phyloP scores from a whole-genome alignment of 305 asterid species.

The Petunia hybrid region DNA sequence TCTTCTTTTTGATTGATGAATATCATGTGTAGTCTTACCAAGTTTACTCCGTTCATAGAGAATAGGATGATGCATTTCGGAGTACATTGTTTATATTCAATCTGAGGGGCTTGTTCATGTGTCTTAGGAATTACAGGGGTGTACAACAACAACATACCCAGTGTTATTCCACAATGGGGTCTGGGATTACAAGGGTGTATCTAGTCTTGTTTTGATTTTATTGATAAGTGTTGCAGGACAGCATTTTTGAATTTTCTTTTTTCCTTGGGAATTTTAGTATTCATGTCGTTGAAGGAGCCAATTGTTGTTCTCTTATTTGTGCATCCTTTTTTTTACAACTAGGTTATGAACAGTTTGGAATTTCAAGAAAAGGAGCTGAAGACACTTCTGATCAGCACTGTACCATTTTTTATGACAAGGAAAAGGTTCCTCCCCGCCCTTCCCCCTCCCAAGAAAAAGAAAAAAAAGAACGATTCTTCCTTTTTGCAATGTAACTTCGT shows the following conservation, averaged over 20 bases:
- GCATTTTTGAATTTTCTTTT: background rate
- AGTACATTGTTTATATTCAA: background rate
- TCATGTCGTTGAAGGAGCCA: background rate
- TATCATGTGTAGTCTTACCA: background rate
- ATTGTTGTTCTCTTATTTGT: background rate
- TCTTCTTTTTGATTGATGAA: background rate
- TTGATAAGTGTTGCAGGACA: background rate
- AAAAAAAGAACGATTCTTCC: background rate
- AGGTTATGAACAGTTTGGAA: slow-evolving; percentile 94
- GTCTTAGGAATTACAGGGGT: background rate
- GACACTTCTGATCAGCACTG: slow-evolving; percentile 91
- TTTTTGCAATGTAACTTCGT: background rate
- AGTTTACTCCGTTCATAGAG: background rate
- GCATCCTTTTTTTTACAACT: slow-evolving; percentile 28
- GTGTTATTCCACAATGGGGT: too few relatives aligned
- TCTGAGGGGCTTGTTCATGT: too few relatives aligned
- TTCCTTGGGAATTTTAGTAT: background rate
- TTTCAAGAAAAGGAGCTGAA: slow-evolving; percentile 89
- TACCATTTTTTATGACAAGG: slow-evolving; percentile 86
- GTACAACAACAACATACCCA: too few relatives aligned
- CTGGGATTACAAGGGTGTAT: background rate
- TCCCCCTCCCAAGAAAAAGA: too few relatives aligned
- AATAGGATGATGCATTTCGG: background rate
- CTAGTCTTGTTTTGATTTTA: background rate
- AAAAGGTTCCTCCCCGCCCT: slow-evolving; percentile 58